Percentiles rank a stretch among this genome's conserved stretches.
Evolutionary conservation across 306 rosid species (phyloP).

Genomic region (Morella rubra): DNA sequence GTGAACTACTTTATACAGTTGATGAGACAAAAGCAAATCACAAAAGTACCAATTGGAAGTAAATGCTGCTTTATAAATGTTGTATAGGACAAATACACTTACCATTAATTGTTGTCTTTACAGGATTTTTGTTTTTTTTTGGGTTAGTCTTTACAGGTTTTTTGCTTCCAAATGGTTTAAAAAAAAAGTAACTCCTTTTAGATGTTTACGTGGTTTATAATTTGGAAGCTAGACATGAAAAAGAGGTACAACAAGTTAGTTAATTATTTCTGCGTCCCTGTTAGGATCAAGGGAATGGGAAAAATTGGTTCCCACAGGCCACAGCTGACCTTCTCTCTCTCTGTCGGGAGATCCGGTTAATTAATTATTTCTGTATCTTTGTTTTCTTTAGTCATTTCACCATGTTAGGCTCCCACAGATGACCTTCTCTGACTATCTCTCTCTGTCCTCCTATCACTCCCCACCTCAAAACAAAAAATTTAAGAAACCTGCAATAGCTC

Average conservation of each 20-base stretch:
- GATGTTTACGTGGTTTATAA: not conserved
- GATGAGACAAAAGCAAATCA: not conserved
- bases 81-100: not conserved
- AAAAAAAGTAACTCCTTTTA: not conserved
- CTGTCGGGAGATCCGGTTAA: not conserved
- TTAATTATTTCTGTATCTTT: not conserved
- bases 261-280: too few species aligned
- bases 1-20: not conserved
- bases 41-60: not conserved
- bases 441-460: not conserved
- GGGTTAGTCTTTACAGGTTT: not conserved
- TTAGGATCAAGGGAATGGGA: too few species aligned
- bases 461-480: not conserved
- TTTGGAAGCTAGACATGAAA: not conserved
- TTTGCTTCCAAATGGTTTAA: not conserved
- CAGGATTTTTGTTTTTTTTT: too few species aligned
- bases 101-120: not conserved
- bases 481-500: too few species aligned
- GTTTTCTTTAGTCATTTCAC: not conserved
- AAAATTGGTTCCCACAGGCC: too few species aligned
- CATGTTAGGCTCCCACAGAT: not conserved
- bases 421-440: not conserved
- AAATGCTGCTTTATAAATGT: too few species aligned
- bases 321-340: too few species aligned
- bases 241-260: not conserved